These are phyloP conservation scores for Polyporus arcularius DNA, from an alignment of 768 basidiomycete species.

Conservation along the genomic window DNA sequence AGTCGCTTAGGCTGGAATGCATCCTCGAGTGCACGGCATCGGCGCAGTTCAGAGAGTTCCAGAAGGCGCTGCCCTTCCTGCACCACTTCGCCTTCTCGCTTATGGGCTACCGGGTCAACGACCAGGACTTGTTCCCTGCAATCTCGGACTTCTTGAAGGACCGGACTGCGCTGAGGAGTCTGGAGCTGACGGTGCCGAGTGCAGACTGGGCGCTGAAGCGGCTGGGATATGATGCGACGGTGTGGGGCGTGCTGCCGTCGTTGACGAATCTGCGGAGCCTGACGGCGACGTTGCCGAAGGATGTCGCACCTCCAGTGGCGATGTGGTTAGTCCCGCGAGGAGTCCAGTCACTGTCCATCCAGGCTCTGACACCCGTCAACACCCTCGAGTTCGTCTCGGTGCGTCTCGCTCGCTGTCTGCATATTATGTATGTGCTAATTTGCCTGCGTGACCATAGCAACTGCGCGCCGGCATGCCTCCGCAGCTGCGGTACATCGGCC, in stretches of 20 bases:
- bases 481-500: slow-evolving; percentile 52
- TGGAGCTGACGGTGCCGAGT: slow-evolving; percentile 42
- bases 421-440: background rate
- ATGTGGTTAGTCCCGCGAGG: slow-evolving; percentile 63
- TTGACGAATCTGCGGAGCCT: slow-evolving; percentile 53
- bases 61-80: slow-evolving; percentile 56
- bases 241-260: slow-evolving; percentile 71
- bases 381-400: slow-evolving; percentile 31
- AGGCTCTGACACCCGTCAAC: slow-evolving; percentile 27
- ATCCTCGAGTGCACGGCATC: slow-evolving; percentile 52
- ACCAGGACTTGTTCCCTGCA: slow-evolving; percentile 69
- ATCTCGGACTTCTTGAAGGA: slow-evolving; percentile 67
- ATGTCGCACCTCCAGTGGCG: slow-evolving; percentile 62
- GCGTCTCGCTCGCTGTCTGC: slow-evolving; percentile 1
- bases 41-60: slow-evolving; percentile 47
- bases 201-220: slow-evolving; percentile 47
- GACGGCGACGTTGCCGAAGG: slow-evolving; percentile 63
- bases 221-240: slow-evolving; percentile 67
- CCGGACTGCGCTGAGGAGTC: slow-evolving; percentile 50
- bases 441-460: slow-evolving; percentile 43
- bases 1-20: slow-evolving; percentile 57
- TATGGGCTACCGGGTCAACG: slow-evolving; percentile 34
- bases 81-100: slow-evolving; percentile 58
- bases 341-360: slow-evolving; percentile 31
- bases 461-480: slow-evolving; percentile 59